Percentiles rank a stretch among this genome's conserved stretches.
These are phyloP conservation scores for Nitzschia sp. DNA, from an alignment of 108 stramenopile species.

Conservation along the genomic window DNA sequence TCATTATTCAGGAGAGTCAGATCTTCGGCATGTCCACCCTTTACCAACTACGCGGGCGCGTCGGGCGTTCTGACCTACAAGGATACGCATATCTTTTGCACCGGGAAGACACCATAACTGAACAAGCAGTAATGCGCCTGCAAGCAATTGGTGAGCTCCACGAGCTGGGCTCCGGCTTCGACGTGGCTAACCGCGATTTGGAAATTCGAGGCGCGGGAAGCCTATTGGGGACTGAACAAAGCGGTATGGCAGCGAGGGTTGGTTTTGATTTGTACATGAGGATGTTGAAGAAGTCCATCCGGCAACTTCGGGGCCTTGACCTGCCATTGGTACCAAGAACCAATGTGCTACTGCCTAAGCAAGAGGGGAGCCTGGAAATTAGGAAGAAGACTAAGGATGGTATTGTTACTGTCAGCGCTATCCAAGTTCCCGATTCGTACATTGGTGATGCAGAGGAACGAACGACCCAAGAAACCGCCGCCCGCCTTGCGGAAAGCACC, in stretches of 20 bases:
- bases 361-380: slow-evolving; percentile 69
- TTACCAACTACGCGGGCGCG: slow-evolving; percentile 94
- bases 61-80: slow-evolving; percentile 88
- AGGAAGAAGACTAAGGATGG: slow-evolving; percentile 27
- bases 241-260: slow-evolving; percentile 89
- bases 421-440: slow-evolving; percentile 65
- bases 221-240: slow-evolving; percentile 91
- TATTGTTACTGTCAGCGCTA: slow-evolving; percentile 32
- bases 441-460: slow-evolving; percentile 62
- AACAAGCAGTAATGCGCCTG: slow-evolving; percentile 79
- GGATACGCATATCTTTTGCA: slow-evolving; percentile 91
- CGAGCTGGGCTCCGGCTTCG: slow-evolving; percentile 89
- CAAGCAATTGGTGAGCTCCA: slow-evolving; percentile 85
- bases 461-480: slow-evolving; percentile 56
- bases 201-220: slow-evolving; percentile 95
- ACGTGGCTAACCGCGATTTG: slow-evolving; percentile 92
- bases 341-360: slow-evolving; percentile 67
- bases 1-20: slow-evolving; percentile 91
- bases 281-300: slow-evolving; percentile 90
- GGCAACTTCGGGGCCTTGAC: slow-evolving; percentile 82
- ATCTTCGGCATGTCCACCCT: slow-evolving; percentile 93
- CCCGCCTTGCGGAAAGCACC: slow-evolving; percentile 81
- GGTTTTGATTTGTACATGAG: slow-evolving; percentile 96
- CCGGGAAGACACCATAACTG: slow-evolving; percentile 65
- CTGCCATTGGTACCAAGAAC: slow-evolving; percentile 75